phyloP scores from a whole-genome alignment of 2,329 filamentous ascomycete genomes.

The Penicillium sp. region DNA sequence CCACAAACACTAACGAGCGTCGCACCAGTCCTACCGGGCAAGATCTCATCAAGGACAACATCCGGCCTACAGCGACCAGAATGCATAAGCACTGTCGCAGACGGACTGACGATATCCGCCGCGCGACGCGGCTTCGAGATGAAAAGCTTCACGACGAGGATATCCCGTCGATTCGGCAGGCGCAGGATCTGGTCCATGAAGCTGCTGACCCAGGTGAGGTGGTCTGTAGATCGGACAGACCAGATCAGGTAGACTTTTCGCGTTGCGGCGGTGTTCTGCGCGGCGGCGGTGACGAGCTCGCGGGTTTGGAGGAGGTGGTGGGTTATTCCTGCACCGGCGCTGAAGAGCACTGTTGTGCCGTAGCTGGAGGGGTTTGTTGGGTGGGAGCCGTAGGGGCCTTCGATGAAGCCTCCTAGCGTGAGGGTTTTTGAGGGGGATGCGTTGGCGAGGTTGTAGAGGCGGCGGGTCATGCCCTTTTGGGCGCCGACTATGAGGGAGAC shows the following conservation, averaged over 20 bases:
- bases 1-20: conserved; percentile 63
- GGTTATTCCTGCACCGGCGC: conserved; percentile 64
- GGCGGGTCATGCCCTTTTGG: conserved; percentile 62
- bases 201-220: conserved; percentile 60
- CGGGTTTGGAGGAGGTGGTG: conserved; percentile 62
- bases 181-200: conserved; percentile 66
- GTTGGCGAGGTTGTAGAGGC: conserved; percentile 57
- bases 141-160: conserved; percentile 60
- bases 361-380: conserved; percentile 57
- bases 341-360: conserved; percentile 64
- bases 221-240: conserved; percentile 60
- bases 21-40: conserved; percentile 56
- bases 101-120: conserved; percentile 55
- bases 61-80: conserved; percentile 57
- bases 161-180: conserved; percentile 57
- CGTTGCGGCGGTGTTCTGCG: conserved; percentile 54
- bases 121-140: conserved; percentile 58
- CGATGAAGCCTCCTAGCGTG: conserved; percentile 56
- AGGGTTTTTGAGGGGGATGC: conserved; percentile 50
- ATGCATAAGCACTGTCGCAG: conserved; percentile 60
- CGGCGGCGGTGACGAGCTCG: conserved; percentile 54
- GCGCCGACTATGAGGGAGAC: conserved; percentile 59
- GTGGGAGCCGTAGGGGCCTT: conserved; percentile 63
- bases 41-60: conserved; percentile 56
- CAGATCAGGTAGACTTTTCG: conserved; percentile 61